A percentile compares a stretch with the other conserved stretches of the same genome.
Conservation (phyloP, 75 land plant genomes). For the Cupressus sempervirens region DNA sequence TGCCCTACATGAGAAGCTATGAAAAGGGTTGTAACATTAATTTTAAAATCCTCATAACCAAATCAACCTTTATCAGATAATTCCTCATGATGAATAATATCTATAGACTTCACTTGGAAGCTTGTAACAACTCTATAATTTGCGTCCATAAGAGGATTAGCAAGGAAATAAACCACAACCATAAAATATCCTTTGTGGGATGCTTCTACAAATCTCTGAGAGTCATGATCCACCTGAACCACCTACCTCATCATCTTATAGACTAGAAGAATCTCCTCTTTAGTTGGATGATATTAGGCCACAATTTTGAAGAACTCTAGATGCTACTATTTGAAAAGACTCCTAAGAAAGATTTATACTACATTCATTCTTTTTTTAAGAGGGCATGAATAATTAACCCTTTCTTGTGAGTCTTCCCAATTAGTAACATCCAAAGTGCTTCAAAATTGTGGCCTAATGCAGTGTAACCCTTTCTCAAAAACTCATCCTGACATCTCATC, state of each 20-base stretch:
- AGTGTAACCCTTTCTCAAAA: no score
- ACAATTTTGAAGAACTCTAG: background rate
- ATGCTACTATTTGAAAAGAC: background rate
- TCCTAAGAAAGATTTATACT: background rate
- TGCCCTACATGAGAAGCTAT: constrained; percentile 73
- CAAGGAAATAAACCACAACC: constrained; percentile 33
- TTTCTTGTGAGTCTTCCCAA: background rate
- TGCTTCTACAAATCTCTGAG: constrained; percentile 65
- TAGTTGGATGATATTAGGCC: background rate
- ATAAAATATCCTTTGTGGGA: constrained; percentile 32
- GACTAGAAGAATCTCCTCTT: background rate
- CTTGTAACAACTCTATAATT: constrained; percentile 62
- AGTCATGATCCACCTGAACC: constrained; percentile 1
- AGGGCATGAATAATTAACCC: background rate
- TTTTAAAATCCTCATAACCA: constrained; percentile 56
- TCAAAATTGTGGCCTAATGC: background rate
- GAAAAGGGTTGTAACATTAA: constrained; percentile 68
- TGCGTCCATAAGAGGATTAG: constrained; percentile 59
- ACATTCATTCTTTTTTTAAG: no score
- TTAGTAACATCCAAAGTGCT: background rate
- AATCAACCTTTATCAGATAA: constrained; percentile 41
- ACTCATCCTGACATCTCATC: no score
- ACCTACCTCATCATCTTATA: constrained; percentile 5
- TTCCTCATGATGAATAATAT: constrained; percentile 58
- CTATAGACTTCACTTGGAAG: constrained; percentile 42